Conservation (phyloP, 2,329 filamentous ascomycete species). For the Onygena corvina region DNA sequence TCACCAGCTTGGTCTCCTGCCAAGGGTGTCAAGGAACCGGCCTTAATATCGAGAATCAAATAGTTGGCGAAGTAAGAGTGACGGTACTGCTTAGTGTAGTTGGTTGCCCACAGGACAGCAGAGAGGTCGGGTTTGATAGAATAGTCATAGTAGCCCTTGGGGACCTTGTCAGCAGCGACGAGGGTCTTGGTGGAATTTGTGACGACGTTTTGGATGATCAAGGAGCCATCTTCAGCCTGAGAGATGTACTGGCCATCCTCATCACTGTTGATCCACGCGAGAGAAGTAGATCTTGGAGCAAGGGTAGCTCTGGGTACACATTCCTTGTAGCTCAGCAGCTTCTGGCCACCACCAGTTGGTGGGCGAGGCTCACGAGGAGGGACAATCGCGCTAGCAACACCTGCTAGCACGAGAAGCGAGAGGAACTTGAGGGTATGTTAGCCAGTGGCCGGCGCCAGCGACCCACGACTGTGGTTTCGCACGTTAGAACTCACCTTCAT, state of each 20-base stretch:
- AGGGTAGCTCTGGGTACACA: constrained; percentile 41
- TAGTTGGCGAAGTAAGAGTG: constrained; percentile 59
- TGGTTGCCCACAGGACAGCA: constrained; percentile 50
- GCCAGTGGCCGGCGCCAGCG: not conserved
- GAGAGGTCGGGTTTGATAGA: constrained; percentile 50
- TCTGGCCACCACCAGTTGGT: constrained; percentile 45
- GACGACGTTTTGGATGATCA: constrained; percentile 51
- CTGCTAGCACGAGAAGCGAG: constrained; percentile 15
- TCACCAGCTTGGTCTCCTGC: constrained; percentile 50
- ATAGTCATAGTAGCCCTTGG: constrained; percentile 44
- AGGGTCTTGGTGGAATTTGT: constrained; percentile 47
- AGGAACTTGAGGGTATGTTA: constrained; percentile 6
- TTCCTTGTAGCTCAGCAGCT: constrained; percentile 49
- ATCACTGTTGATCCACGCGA: constrained; percentile 48
- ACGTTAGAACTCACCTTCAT: constrained; percentile 11
- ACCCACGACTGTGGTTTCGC: not conserved
- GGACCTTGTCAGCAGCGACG: constrained; percentile 47
- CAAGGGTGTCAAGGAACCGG: constrained; percentile 44
- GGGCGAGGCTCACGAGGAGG: constrained; percentile 44
- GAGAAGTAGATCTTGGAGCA: constrained; percentile 36
- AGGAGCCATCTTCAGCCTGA: constrained; percentile 38
- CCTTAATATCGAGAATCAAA: constrained; percentile 50
- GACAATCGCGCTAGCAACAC: constrained; percentile 30
- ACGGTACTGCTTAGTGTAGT: constrained; percentile 57
- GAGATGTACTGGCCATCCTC: constrained; percentile 53